phyloP scores from a whole-genome alignment of 2,329 filamentous ascomycete genomes.

The Colletotrichum noveboracense region DNA sequence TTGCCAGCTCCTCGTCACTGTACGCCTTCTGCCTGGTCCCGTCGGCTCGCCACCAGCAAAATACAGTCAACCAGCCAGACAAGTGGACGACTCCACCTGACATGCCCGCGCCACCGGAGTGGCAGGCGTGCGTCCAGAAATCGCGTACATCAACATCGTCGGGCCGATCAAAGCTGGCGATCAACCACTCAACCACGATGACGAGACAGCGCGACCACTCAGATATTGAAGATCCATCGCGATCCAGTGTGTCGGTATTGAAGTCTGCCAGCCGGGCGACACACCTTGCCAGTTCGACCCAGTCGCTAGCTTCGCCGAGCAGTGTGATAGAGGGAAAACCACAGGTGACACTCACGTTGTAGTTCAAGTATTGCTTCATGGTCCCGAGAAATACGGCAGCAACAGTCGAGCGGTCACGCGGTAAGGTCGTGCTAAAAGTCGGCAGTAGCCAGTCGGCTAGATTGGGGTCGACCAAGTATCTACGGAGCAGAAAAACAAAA shows the following conservation, averaged over 20 bases:
- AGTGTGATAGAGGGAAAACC: neutral
- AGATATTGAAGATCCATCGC: neutral
- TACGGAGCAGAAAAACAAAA: neutral
- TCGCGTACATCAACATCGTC: neutral
- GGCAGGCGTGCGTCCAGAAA: neutral
- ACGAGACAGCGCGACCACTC: neutral
- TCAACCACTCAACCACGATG: slow-evolving; percentile 17
- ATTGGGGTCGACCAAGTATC: neutral
- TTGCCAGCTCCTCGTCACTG: neutral
- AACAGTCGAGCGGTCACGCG: neutral
- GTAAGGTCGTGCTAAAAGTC: neutral
- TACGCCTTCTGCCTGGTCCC: neutral
- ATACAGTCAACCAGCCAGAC: neutral
- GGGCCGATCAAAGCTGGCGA: slow-evolving; percentile 19
- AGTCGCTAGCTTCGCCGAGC: neutral
- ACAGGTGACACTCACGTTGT: neutral
- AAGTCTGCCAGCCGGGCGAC: neutral
- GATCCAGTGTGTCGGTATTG: neutral
- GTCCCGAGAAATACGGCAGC: neutral
- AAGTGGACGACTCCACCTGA: neutral
- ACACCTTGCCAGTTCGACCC: neutral
- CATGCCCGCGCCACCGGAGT: neutral
- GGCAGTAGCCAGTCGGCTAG: neutral
- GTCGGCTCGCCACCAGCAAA: neutral
- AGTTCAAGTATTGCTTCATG: neutral